Evolutionary conservation across 2,329 filamentous ascomycete species (phyloP), one percentile per base, ranked within the genome.

Genomic region (Ilyonectria robusta): DNA sequence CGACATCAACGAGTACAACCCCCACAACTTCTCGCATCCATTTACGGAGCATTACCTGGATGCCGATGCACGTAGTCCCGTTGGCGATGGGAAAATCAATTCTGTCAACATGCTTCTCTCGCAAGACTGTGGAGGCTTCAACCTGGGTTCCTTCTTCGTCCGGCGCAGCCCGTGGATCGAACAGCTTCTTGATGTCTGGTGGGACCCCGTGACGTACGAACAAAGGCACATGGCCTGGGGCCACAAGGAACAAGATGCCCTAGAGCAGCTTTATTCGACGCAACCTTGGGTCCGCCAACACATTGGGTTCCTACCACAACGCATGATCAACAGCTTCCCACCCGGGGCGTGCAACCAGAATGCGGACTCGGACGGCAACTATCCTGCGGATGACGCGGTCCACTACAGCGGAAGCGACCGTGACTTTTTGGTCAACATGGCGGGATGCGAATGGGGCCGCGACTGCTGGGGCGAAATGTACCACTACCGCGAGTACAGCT

Each of bases 401-500:
- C 97, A 99, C 81, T 99, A 99, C 80, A 87, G 93, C 73, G 87
- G 96, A 80, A 86, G 89, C 47, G 94, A 97, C 66, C 89, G 94
- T 31, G 96, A 99, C 80, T 98, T 99, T 77, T 75, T 98, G 53
- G 95, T 99, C 76, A 99, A 98, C 81, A 98, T 99, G 95, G 96
- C 96, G 6, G 96, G 96, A 17, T 99, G 96, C 79, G 93, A 97
- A 81, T 98, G 94, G 92, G 95, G 95, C 4, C 90, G 96, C 56
- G 95, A 99, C 82, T 99, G 96, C 81, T 98, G 95, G 95, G 92
- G 92, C 42, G 96, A 99, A 83, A 98, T 99, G 91, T 97, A 97
- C 83, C 92, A 93, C 79, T 99, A 94, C 84, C 93, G 95, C 59
- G 91, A 97, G 80, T 87, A 97, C 77, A 97, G 94, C 84, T 95